Base-by-base conservation (phyloP, 2,329 filamentous ascomycete genomes). In the Ophiostoma sp. region DNA sequence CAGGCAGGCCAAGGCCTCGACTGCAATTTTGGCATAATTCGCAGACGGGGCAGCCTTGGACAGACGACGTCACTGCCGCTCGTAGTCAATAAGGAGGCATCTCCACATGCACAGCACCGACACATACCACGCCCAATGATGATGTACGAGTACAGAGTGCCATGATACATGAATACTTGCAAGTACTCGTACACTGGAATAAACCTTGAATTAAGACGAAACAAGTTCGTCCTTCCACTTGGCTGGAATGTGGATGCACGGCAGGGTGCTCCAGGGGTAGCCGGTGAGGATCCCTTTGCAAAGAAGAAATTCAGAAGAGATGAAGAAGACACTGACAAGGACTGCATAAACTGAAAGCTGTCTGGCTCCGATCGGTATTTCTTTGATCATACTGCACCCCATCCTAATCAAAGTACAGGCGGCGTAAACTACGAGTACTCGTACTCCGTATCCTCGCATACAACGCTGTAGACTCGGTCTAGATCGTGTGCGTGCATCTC, bases 211-310 rank as follows among this genome's bases (percentile, higher is more conserved):
- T 60, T 60, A 14, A 14, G 55, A 60, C 55, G 27, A 36, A 60
- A 60, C 55, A 36, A 60, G 55, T 9, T 18, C 27, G 55, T 40
- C 27, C n/a, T 52, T 60, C 55, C 55, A 18, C 55, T 60, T 60
- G 55, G 55, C 12, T 60, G 55, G 55, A 60, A 60, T 60, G 55
- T 60, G 55, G 27, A 38, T 60, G 55, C 55, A 58, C 27, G 52
- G 55, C 55, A 60, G 55, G 55, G 55, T 38, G 55, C 27, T 36
- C 55, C 27, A 38, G 18, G 55, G 55, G 27, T 38, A 38, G 55
- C 55, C 27, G 55, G 49, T 55, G 49, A 27, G 8, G 49, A 55
- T 55, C 49, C 1, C 27, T 27, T 27, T 27, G n/a, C 18, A 9
- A 11, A 18, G 7, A 47, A 14, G 27, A 18, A 38, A 58, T 36